Evolutionary conservation across 257 asterid species (phyloP).

Genomic region (Osmanthus fragrans): DNA sequence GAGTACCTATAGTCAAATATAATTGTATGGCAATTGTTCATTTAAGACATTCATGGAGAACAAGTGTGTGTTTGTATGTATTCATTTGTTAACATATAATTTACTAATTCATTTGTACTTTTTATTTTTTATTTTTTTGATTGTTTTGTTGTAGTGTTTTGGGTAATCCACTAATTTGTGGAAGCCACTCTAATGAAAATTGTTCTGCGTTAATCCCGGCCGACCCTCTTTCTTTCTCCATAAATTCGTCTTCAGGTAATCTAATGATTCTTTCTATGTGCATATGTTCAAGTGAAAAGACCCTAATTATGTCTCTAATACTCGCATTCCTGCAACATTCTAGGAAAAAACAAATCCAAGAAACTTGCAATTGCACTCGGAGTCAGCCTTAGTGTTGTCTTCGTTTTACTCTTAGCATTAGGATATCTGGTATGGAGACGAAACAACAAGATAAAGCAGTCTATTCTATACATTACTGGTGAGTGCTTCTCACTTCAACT

Average conservation of each 20-base stretch:
- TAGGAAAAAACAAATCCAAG: slow-evolving; percentile 32
- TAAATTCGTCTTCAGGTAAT: slow-evolving; percentile 57
- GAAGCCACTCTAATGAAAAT: slow-evolving; percentile 56
- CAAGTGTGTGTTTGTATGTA: too few species aligned
- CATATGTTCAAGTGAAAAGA: neutral
- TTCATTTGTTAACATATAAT: too few species aligned
- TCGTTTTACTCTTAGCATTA: slow-evolving; percentile 28
- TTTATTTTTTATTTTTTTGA: too few species aligned
- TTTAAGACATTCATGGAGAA: too few species aligned
- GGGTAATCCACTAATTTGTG: slow-evolving; percentile 86
- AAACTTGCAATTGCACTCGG: slow-evolving; percentile 73
- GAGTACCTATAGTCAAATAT: too few species aligned
- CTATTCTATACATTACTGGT: slow-evolving; percentile 65
- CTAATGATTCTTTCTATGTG: neutral
- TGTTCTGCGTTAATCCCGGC: slow-evolving; percentile 58
- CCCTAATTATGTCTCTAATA: too few species aligned
- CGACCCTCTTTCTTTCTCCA: slow-evolving; percentile 55
- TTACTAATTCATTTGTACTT: too few species aligned
- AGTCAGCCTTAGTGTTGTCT: slow-evolving; percentile 58
- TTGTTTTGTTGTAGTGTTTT: slow-evolving; percentile 40
- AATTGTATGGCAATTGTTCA: too few species aligned
- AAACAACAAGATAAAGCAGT: slow-evolving; percentile 48
- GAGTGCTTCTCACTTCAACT: slow-evolving; percentile 1
- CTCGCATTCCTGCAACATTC: too few species aligned
- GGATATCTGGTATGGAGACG: slow-evolving; percentile 55